These are phyloP conservation scores for Dothideomycetidae sp. DNA, from an alignment of 2,329 filamentous ascomycete genomes.

Conservation along the genomic window DNA sequence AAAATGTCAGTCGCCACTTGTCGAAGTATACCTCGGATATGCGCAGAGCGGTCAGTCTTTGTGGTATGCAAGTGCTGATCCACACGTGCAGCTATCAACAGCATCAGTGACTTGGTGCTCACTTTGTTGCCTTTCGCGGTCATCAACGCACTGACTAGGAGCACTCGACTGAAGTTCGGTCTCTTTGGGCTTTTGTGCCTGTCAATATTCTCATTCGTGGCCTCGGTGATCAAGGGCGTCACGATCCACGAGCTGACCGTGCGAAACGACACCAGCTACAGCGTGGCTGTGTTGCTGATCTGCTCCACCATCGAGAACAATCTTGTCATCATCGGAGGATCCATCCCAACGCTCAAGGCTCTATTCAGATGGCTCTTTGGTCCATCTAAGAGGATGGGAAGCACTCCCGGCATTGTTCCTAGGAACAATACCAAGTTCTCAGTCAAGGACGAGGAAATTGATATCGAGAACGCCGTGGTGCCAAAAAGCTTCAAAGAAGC, in stretches of 20 bases:
- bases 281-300: not conserved
- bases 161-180: conserved; percentile 16
- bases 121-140: conserved; percentile 18
- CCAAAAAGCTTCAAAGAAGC: no score
- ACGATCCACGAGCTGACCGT: not conserved
- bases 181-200: conserved; percentile 17
- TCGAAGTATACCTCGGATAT: conserved; percentile 14
- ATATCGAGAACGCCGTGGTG: no score
- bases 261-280: not conserved
- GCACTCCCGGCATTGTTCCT: no score
- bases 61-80: not conserved
- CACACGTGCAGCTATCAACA: conserved; percentile 17
- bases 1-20: conserved; percentile 14
- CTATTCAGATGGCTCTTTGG: conserved; percentile 12
- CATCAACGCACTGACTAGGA: conserved; percentile 17
- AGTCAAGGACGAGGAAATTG: no score
- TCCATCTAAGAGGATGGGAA: no score
- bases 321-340: conserved; percentile 22
- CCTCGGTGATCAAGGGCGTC: not conserved
- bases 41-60: conserved; percentile 12
- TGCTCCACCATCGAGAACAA: conserved; percentile 18
- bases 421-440: no score
- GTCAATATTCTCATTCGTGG: not conserved
- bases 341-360: conserved; percentile 18
- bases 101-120: conserved; percentile 19